Conservation (phyloP, 2,329 filamentous ascomycete species). For the Pseudogymnoascus sp. region DNA sequence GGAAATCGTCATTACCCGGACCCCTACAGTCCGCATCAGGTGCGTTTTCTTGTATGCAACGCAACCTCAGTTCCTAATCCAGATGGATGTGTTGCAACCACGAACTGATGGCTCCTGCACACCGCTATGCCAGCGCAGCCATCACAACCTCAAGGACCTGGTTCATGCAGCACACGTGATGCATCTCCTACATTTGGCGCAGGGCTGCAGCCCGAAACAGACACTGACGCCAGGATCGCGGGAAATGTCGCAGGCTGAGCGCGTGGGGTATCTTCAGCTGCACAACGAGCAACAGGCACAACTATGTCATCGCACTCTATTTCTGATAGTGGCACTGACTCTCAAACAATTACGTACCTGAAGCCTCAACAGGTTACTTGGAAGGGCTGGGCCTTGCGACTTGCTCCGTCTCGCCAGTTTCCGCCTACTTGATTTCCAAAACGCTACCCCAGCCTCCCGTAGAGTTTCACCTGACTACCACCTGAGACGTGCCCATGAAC, state of each 20-base stretch:
- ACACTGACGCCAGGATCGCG: neutral
- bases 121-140: neutral
- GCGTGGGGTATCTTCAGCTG: neutral
- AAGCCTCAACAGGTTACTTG: neutral
- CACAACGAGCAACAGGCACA: neutral
- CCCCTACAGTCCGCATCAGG: neutral
- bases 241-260: neutral
- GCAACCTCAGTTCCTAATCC: neutral
- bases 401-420: neutral
- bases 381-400: neutral
- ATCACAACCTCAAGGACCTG: neutral
- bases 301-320: constrained; percentile 5
- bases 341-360: constrained; percentile 2
- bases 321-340: neutral
- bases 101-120: constrained; percentile 5
- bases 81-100: neutral
- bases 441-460: neutral
- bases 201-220: neutral
- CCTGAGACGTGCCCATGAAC: constrained; percentile 4
- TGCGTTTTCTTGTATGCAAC: neutral
- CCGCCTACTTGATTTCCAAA: neutral
- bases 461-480: neutral
- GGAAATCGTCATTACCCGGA: neutral
- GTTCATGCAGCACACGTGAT: neutral
- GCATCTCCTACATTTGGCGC: neutral